Evolutionary conservation across 2,329 filamentous ascomycete genomes (phyloP), one percentile per base, ranked within the genome.

Genomic region (Gaeumannomyces tritici): DNA sequence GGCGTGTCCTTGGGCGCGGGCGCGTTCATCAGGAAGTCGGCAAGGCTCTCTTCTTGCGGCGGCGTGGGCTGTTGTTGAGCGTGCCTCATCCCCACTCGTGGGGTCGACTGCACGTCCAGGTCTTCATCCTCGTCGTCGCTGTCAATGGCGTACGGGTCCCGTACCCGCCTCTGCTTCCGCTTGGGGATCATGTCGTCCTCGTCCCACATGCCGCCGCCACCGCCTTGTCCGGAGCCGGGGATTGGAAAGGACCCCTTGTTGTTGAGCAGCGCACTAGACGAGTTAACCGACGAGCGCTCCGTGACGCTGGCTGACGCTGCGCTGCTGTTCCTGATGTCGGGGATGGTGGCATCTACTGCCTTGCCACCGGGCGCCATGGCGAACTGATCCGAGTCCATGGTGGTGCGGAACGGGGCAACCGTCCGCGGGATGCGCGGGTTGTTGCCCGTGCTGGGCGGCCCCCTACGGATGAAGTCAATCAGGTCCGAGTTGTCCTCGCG

Each of bases 91-190:
- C 60, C n/a, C 1, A 65, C 67, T 27, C 61, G 71, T 13, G 81
- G 74, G 18, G 75, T 75, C 9, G 74, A 77, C 27, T 80, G 73
- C 26, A 81, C 72, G 33, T 84, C 71, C 3, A 73, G 68, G 12
- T 75, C 79, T 11, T 87, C 80, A 5, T 87, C 87, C 62, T 89
- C 85, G 62, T 91, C 88, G 68, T 87, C 89, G 33, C 86, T 79
- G 70, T 97, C 93, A 66, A 98, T 91, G n/a, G 92, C 91, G 67
- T 98, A 98, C 0, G 93, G 95, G 69, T 99, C 95, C 63, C 85
- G 89, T 61, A 92, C 85, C 31, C 91, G 86, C 57, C 88, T 84
- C 57, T 88, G 90, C 70, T 90, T 96, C 62, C 89, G 85, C 68
- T 85, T 83, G 6, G 90, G 88, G 71, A 86, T 81, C 70, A 80